phyloP scores from a whole-genome alignment of 805 yeast genomes.

The Kluyveromyces dobzhanskii region DNA sequence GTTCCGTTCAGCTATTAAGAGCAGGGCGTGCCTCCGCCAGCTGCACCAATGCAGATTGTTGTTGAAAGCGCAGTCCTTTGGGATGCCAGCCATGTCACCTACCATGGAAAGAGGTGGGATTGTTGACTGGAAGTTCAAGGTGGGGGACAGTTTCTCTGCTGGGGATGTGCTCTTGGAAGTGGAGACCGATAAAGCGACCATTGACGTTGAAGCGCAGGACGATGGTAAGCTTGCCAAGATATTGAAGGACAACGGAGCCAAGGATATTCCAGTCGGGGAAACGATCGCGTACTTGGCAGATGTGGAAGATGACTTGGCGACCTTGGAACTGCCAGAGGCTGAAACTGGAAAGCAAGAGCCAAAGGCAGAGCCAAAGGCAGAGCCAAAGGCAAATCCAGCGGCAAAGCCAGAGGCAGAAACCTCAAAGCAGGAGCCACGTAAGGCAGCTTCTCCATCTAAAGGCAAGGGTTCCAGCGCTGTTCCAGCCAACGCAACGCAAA shows the following conservation, averaged over 20 bases:
- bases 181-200: slow-evolving; percentile 81
- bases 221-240: slow-evolving; percentile 87
- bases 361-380: slow-evolving; percentile 16
- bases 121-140: slow-evolving; percentile 80
- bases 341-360: slow-evolving; percentile 16
- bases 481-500: slow-evolving; percentile 58
- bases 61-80: slow-evolving; percentile 40
- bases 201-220: slow-evolving; percentile 82
- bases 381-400: slow-evolving; percentile 16
- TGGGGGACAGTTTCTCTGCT: slow-evolving; percentile 60
- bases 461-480: neutral
- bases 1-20: slow-evolving; percentile 1
- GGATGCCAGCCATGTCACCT: slow-evolving; percentile 99
- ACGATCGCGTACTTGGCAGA: slow-evolving; percentile 89
- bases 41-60: slow-evolving; percentile 16
- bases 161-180: slow-evolving; percentile 81
- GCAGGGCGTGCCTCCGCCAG: neutral
- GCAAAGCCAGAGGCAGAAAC: slow-evolving; percentile 11
- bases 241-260: slow-evolving; percentile 57
- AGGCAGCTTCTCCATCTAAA: slow-evolving; percentile 7
- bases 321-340: slow-evolving; percentile 50
- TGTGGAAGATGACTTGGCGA: slow-evolving; percentile 68
- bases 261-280: slow-evolving; percentile 74
- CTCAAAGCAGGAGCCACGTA: slow-evolving; percentile 9
- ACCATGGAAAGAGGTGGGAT: slow-evolving; percentile 96